Evolutionary conservation across 257 asterid genomes (phyloP).

Genomic region (Coffea eugenioides): DNA sequence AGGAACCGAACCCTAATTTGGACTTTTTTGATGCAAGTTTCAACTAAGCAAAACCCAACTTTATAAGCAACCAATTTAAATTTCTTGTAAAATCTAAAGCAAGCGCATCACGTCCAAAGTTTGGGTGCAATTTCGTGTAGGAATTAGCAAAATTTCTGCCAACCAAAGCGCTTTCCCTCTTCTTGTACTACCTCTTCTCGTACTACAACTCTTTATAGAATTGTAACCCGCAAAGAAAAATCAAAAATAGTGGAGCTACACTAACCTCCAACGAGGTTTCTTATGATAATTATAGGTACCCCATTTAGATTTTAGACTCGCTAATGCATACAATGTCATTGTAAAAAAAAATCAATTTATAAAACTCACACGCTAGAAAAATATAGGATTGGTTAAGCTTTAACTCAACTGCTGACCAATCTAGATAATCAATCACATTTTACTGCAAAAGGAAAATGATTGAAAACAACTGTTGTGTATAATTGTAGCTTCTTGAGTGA

Average conservation of each 20-base stretch:
- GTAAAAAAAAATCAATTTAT: too few relatives aligned
- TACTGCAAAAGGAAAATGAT: background rate
- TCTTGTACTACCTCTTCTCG: background rate
- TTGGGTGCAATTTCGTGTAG: background rate
- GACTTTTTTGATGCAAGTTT: background rate
- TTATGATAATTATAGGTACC: background rate
- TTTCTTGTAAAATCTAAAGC: background rate
- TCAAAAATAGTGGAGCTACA: too few relatives aligned
- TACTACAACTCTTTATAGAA: background rate
- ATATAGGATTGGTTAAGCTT: background rate
- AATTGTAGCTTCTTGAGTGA: background rate
- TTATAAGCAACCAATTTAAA: background rate
- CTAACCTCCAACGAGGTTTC: background rate
- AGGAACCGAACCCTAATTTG: too few relatives aligned
- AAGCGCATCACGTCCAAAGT: background rate
- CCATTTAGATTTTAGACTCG: background rate
- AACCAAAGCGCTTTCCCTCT: background rate
- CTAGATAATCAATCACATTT: background rate
- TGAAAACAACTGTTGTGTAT: background rate
- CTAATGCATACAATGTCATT: too few relatives aligned
- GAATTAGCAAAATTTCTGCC: background rate
- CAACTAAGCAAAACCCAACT: slow-evolving; percentile 3
- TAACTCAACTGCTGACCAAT: background rate
- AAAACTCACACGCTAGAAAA: too few relatives aligned
- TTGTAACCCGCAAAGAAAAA: background rate